phyloP scores from a whole-genome alignment of 345 rosid species.

The Citropsis articulata region DNA sequence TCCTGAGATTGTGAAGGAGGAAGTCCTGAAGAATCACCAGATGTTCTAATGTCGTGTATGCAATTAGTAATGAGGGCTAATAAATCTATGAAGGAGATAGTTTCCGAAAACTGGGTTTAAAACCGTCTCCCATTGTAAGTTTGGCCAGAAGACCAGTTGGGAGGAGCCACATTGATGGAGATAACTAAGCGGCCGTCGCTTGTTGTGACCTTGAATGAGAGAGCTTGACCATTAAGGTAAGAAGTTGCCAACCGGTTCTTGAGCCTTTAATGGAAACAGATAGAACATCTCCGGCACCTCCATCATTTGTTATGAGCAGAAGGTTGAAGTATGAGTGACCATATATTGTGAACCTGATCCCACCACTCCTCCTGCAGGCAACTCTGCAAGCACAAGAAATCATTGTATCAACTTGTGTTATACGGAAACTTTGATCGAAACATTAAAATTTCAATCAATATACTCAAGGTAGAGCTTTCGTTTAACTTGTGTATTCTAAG shows the following conservation, averaged over 20 bases:
- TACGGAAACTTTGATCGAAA: no score
- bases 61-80: neutral
- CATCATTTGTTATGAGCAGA: constrained; percentile 24
- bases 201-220: constrained; percentile 24
- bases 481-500: no score
- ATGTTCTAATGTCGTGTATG: neutral
- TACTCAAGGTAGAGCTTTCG: no score
- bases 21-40: no score
- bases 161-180: constrained; percentile 26
- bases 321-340: constrained; percentile 31
- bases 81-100: neutral
- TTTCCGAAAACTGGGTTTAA: neutral
- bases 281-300: no score
- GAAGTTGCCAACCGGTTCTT: constrained; percentile 24
- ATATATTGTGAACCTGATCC: constrained; percentile 25
- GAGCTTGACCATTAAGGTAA: constrained; percentile 27
- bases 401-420: no score
- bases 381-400: constrained; percentile 10
- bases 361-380: constrained; percentile 22
- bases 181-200: constrained; percentile 18
- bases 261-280: constrained; percentile 20
- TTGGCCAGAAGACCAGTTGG: constrained; percentile 25
- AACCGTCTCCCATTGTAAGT: constrained; percentile 19
- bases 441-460: no score
- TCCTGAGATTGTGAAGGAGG: no score